Evolutionary conservation across 208 protist genomes (phyloP), one percentile per base, ranked within the genome.

Genomic region (Leishmania aethiopica): DNA sequence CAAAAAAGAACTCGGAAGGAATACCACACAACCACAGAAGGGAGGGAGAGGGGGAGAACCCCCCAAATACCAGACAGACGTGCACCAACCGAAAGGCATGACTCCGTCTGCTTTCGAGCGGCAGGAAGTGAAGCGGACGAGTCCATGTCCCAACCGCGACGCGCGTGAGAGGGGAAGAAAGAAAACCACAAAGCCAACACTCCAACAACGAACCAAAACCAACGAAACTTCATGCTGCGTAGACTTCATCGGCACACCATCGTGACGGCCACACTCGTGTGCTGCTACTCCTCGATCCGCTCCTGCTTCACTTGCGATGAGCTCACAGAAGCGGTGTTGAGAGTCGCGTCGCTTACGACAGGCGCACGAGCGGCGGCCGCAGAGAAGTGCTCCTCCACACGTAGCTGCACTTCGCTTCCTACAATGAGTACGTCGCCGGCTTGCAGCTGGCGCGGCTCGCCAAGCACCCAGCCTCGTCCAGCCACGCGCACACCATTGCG

Each of bases 401-500:
- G 80, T 59, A 90, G 40, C 71, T 85, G 49, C 17, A 90, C 88
- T n/a, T 82, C 83, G n/a, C 89, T 84, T 7, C 86, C 83, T 7
- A 89, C 83, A 11, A 90, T 78, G 35, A 91, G 67, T 51, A 89
- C 76, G 66, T 89, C 78, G 25, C 88, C 88, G 10, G 84, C 82
- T 3, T 79, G 70, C 49, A 96, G 79, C 67, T 82, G 75, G 11
- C 91, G 74, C 77, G 91, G 86, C 51, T 87, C 86, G 6, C 90
- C 88, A 17, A 95, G 86, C 73, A 87, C 77, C 77, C 79, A 81
- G 3, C 79, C 79, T 37, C 73, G 62, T 3, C 85, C 82, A 15
- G 55, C 66, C 40, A 85, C 64, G 28, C 82, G 82, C 2, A 85
- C 81, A 40, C 94, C 94, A 70, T 97, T 95, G n/a, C 88, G 80